Evolutionary conservation across 1,139 yeast genomes (phyloP), one percentile per base, ranked within the genome.

Genomic region (Suhomyces taliae): DNA sequence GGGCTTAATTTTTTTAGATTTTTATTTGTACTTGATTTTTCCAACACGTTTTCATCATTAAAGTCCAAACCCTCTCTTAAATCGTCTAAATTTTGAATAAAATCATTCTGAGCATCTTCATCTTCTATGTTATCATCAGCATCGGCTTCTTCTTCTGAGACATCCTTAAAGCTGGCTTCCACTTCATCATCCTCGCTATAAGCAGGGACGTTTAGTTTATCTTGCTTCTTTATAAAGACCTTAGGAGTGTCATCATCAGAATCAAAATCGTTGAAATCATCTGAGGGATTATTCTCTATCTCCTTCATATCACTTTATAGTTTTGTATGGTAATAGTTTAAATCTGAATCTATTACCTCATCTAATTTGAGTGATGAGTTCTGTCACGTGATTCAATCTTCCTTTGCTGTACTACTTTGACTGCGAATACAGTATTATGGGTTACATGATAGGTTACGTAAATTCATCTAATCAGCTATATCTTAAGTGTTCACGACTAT

Each of bases 1-100:
- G 81, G 75, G 0, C 83, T 72, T 12, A 86, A 61, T 50, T 72
- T 73, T 53, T 82, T 75, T 35, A 82, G 68, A 54, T 75, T 76
- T 19, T 65, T 54, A 35, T 53, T 58, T 36, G 45, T 52, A 34
- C 24, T 19, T 4, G 24, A 19, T 4, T 19, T 19, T 19, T 4
- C 24, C 24, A 19, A 19, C 6, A 19, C 24, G 36, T 29, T 40
- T 26, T 34, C 39, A 26, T 33, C 36, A 34, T 40, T 35, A 55
- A 50, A 43, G 53, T 52, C n/a, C 55, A 36, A 32, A 49, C 19
- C 27, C 36, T 43, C 33, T 55, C 34, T 26, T 27, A 7, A 34
- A 8, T 8, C 12, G 6, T 5, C 11, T 34, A 8, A 15, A 34
- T 7, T 12, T 12, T 34, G 12, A 8, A 34, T 37, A 9, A 9